Conservation (phyloP, 192 early-diverging fungal species). For the Gryganskiella cystojenkinii region DNA sequence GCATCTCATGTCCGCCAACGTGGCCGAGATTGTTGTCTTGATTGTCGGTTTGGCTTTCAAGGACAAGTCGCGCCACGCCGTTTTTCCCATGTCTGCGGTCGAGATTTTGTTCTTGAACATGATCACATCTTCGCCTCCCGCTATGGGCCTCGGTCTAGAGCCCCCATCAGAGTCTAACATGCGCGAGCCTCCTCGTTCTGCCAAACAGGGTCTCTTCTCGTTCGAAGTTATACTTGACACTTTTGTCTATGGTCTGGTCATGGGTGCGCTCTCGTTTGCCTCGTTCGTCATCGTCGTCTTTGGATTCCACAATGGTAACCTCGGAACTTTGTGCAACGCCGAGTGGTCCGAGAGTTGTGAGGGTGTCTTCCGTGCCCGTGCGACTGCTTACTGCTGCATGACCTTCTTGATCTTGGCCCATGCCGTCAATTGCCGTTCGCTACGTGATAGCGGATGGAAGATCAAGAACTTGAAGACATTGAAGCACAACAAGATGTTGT, state of each 20-base stretch:
- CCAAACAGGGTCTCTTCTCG: conserved; percentile 74
- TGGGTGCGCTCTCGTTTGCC: conserved; percentile 70
- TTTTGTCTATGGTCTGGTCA: conserved; percentile 72
- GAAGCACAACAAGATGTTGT: conserved; percentile 51
- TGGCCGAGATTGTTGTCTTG: conserved; percentile 76
- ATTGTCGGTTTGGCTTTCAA: conserved; percentile 76
- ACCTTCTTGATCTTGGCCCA: conserved; percentile 79
- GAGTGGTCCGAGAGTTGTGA: conserved; percentile 58
- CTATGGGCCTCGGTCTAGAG: conserved; percentile 83
- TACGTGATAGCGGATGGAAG: conserved; percentile 69
- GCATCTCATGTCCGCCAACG: conserved; percentile 75
- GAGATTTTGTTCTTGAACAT: conserved; percentile 86
- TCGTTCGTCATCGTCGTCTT: conserved; percentile 75
- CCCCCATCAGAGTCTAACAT: conserved; percentile 70
- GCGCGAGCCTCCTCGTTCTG: conserved; percentile 76
- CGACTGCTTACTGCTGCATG: conserved; percentile 76
- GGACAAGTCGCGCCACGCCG: conserved; percentile 63
- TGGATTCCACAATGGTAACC: conserved; percentile 69
- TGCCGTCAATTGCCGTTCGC: conserved; percentile 80
- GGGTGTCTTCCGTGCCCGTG: conserved; percentile 79
- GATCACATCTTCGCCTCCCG: conserved; percentile 79
- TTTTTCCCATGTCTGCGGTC: conserved; percentile 81
- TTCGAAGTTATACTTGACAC: conserved; percentile 74
- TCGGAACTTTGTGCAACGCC: conserved; percentile 65
- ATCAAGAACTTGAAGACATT: conserved; percentile 21